These are phyloP conservation scores for Meira nashicola DNA, from an alignment of 1,284 basidiomycete genomes.

Conservation along the genomic window DNA sequence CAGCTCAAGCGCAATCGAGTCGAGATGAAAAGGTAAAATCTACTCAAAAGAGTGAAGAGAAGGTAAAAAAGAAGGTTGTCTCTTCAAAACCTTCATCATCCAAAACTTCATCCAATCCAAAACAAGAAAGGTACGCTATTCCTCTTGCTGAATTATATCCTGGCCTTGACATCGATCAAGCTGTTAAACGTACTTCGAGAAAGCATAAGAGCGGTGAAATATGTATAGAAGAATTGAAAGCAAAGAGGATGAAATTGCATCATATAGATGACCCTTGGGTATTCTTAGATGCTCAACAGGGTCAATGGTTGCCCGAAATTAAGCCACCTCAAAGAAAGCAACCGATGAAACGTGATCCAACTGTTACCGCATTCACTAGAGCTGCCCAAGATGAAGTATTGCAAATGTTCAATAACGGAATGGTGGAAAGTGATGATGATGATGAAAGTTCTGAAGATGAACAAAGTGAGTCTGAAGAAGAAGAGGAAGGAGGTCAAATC, in stretches of 20 bases:
- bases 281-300: constrained; percentile 31
- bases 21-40: background rate
- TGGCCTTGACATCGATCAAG: constrained; percentile 32
- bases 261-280: constrained; percentile 36
- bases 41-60: constrained; percentile 1
- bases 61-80: constrained; percentile 8
- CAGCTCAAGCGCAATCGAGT: background rate
- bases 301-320: constrained; percentile 36
- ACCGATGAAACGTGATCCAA: constrained; percentile 16
- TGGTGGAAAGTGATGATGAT: constrained; percentile 22
- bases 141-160: constrained; percentile 43
- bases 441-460: constrained; percentile 23
- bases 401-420: constrained; percentile 46
- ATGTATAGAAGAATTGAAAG: background rate
- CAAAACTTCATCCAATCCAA: constrained; percentile 11
- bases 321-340: background rate
- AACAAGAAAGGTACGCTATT: constrained; percentile 36
- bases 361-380: constrained; percentile 31
- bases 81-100: background rate
- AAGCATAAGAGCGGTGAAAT: constrained; percentile 10
- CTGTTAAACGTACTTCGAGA: constrained; percentile 20
- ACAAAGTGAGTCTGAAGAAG: constrained; percentile 24
- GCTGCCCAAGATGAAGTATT: constrained; percentile 43
- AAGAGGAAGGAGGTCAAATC: constrained; percentile 17
- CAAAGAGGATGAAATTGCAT: background rate